Base-by-base conservation (phyloP, 129 eudicot species). In the Cynara cardunculus region DNA sequence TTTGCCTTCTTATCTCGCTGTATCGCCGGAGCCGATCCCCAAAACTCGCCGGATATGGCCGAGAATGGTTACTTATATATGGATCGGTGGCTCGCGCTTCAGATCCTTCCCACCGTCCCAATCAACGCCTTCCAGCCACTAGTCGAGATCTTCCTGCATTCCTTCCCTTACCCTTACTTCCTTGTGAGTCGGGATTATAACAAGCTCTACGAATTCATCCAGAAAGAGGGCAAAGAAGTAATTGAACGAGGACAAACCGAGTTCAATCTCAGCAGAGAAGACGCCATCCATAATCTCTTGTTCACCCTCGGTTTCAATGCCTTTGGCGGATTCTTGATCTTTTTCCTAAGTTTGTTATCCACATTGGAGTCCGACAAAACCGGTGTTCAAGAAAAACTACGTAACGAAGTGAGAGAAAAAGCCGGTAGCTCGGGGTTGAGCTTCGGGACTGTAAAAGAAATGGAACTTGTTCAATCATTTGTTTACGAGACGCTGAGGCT, bases 241-340 rank as follows among this genome's bases (percentile, higher is more conserved):
- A 65, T 88, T 24, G 86, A 84, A 27, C 84, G 86, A 35, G 94
- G 89, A 1, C 88, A 86, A 72, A 80, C 82, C 5, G 86, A 74
- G 37, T 31, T 78, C 2, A 92, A 92, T 0, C 14, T 92, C 0
- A 27, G 35, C 2, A 77, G 86, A 67, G 94, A 88, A 5, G 97
- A 89, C 68, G 75, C 92, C 14, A 81, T 86, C 37, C 94, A 90
- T 73, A 92, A 92, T 62, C 78, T 92, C 27, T 18, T 90, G 7
- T 90, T 89, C 64, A 70, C 72, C 24, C 69, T 84, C 4, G 89
- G 92, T n/a, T 88, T 92, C 73, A 92, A 92, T n/a, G 78, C 94
- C 0, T 89, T 74, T 12, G 94, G 89, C 0, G 97, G 94, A 44
- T 71, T 85, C 49, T 81, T 78, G 3, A 62, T 85, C 4, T 53